Evolutionary conservation across 2,329 filamentous ascomycete species (phyloP).

Genomic region (Fusarium penzigii): DNA sequence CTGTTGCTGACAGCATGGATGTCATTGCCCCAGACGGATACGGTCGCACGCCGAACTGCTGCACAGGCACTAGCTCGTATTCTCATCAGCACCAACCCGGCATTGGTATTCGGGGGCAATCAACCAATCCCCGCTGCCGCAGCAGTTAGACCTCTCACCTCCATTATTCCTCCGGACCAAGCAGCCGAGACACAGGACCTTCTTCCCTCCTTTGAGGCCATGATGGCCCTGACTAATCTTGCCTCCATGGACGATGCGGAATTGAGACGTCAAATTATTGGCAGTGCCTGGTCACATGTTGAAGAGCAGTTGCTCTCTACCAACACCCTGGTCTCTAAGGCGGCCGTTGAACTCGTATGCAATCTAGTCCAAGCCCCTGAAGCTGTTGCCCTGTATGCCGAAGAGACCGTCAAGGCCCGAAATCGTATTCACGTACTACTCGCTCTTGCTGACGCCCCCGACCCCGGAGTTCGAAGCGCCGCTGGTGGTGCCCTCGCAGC

Average conservation of each 20-base stretch:
- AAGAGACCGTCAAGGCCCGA: conserved; percentile 64
- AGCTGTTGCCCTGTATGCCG: conserved; percentile 69
- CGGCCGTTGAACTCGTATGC: conserved; percentile 85
- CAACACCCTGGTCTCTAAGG: conserved; percentile 76
- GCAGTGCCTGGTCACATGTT: conserved; percentile 70
- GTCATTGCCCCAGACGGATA: conserved; percentile 56
- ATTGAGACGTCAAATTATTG: conserved; percentile 68
- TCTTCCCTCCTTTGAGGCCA: conserved; percentile 83
- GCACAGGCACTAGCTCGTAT: conserved; percentile 83
- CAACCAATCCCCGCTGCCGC: conserved; percentile 73
- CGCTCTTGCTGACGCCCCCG: conserved; percentile 84
- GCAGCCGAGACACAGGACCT: conserved; percentile 69
- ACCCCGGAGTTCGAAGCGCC: conserved; percentile 75
- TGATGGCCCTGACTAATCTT: conserved; percentile 92
- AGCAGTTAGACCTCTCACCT: conserved; percentile 79
- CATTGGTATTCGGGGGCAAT: conserved; percentile 78
- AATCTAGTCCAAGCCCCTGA: conserved; percentile 76
- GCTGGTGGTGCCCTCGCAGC: conserved; percentile 88
- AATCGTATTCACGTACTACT: conserved; percentile 81
- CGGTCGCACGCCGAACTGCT: conserved; percentile 55
- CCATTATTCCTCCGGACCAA: conserved; percentile 69
- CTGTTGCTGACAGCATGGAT: conserved; percentile 74
- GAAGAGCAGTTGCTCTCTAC: conserved; percentile 82
- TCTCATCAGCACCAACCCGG: conserved; percentile 82
- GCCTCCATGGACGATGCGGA: conserved; percentile 75